Evolutionary conservation across 352 stramenopile genomes (phyloP), one percentile per base, ranked within the genome.

Genomic region (Phytopythium vexans): DNA sequence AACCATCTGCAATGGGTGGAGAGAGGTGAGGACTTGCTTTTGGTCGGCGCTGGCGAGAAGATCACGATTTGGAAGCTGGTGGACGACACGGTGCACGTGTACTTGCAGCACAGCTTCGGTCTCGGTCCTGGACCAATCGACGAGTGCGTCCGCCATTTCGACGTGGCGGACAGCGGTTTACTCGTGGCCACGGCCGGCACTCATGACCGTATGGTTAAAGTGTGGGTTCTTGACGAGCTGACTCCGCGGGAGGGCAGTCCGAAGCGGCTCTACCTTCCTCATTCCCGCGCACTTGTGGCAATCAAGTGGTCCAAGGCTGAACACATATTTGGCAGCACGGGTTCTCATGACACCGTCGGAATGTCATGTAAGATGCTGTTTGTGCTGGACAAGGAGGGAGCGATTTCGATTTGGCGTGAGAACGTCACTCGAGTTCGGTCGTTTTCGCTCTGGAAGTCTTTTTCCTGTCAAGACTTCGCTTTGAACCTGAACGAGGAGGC

Each of bases 41-140:
- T 86, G n/a, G 56, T 93, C 37, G 85, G 77, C 33, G 77, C 64
- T 2, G 85, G 79, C 7, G 76, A 88, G 44, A 84, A 85, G 54
- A 52, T 95, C 41, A 85, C 77, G 15, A 74, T 90, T 40, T 95
- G 83, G 82, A 93, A 92, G 57, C 37, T 95, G 8, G 76, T 92
- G 9, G 74, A 93, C 41, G 85, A 95, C 49, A 74, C 79, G 0
- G 85, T 86, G 27, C 70, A 88, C 21, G 68, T 92, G 49, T 92
- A 92, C 58, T 56, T 90, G 34, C 84, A 93, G 56, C 73, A 80
- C 8, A 86, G 70, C 60, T 85, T 95, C 8, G 59, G 52, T 0
- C 37, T 91, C 32, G 62, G 55, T 9, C 39, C 56, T 6, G 56
- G 53, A 6, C 41, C 63, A 37, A 55, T 68, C 1, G 54, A 57